A percentile compares a stretch with the other conserved stretches of the same genome.
Conservation (phyloP, 2,329 filamentous ascomycete genomes). For the Colletotrichum scovillei region DNA sequence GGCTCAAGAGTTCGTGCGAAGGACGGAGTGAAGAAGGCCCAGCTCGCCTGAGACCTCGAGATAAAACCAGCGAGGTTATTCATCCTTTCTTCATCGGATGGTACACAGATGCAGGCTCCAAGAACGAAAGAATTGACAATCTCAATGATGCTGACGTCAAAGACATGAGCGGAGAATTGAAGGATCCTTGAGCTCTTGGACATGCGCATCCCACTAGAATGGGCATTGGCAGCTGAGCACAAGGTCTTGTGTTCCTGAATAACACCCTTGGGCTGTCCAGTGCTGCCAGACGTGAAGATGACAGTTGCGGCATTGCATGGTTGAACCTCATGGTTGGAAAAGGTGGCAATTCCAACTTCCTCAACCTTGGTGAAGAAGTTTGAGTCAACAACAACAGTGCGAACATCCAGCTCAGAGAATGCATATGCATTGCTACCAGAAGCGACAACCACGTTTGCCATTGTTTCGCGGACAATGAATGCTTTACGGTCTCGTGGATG, state of each 20-base stretch:
- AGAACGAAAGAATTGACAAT: constrained; percentile 50
- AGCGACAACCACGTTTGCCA: neutral
- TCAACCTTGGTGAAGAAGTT: neutral
- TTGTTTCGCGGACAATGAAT: constrained; percentile 4
- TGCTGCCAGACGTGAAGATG: constrained; percentile 66
- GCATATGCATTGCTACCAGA: neutral
- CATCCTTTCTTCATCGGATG: constrained; percentile 49
- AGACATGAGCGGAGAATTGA: constrained; percentile 46
- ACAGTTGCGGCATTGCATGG: constrained; percentile 43
- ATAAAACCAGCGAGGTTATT: constrained; percentile 40
- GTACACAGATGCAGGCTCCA: constrained; percentile 51
- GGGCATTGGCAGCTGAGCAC: constrained; percentile 37
- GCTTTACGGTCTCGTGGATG: constrained; percentile 24
- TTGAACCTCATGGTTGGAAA: constrained; percentile 3
- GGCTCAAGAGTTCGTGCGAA: constrained; percentile 25
- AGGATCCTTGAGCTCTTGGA: constrained; percentile 17
- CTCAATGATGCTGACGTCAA: constrained; percentile 51
- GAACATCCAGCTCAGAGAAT: neutral
- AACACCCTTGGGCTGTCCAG: constrained; percentile 64
- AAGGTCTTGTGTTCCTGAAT: constrained; percentile 46
- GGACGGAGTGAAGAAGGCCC: constrained; percentile 30
- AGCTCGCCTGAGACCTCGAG: constrained; percentile 9
- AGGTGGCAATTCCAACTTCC: neutral
- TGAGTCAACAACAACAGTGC: neutral
- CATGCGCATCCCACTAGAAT: constrained; percentile 14